Percentiles rank a stretch among this genome's conserved stretches.
phyloP scores from a whole-genome alignment of 768 basidiomycete genomes.

The Dioszegia crocea region DNA sequence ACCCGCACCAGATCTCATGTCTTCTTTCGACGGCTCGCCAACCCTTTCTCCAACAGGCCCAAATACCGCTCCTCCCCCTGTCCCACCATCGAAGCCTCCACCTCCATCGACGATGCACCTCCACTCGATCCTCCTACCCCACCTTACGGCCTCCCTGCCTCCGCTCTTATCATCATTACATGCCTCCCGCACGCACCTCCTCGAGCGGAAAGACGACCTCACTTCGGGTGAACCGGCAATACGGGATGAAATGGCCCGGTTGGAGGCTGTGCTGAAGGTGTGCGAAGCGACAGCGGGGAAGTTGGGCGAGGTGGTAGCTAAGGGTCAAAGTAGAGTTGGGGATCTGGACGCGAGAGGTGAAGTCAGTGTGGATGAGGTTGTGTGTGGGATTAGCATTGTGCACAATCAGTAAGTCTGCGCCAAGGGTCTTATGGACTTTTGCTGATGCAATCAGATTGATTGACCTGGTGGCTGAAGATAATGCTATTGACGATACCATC shows the following conservation, averaged over 20 bases:
- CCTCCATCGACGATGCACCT: constrained; percentile 45
- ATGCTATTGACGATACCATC: constrained; percentile 95
- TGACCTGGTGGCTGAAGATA: constrained; percentile 97
- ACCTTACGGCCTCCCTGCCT: constrained; percentile 66
- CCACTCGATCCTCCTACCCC: constrained; percentile 64
- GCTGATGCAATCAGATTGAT: constrained; percentile 62
- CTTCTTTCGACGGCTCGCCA: constrained; percentile 30
- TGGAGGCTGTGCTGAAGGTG: constrained; percentile 88
- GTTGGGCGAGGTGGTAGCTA: constrained; percentile 60
- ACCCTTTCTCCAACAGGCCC: constrained; percentile 55
- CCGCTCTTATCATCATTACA: constrained; percentile 58
- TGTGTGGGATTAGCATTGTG: constrained; percentile 92
- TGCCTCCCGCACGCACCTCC: constrained; percentile 58
- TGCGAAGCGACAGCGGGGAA: constrained; percentile 73
- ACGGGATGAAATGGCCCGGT: constrained; percentile 88
- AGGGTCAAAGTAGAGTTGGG: constrained; percentile 64
- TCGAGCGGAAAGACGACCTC: constrained; percentile 77
- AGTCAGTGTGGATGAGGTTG: constrained; percentile 91
- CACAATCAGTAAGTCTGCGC: constrained; percentile 77
- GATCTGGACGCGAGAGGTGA: constrained; percentile 79
- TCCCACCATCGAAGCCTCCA: constrained; percentile 46
- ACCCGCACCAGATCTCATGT: constrained; percentile 82
- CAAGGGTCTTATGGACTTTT: not conserved
- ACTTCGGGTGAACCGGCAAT: constrained; percentile 88
- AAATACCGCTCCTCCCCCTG: constrained; percentile 16